These are phyloP conservation scores for Sugiyamaella smithiae DNA, from an alignment of 805 yeast species.

Conservation along the genomic window DNA sequence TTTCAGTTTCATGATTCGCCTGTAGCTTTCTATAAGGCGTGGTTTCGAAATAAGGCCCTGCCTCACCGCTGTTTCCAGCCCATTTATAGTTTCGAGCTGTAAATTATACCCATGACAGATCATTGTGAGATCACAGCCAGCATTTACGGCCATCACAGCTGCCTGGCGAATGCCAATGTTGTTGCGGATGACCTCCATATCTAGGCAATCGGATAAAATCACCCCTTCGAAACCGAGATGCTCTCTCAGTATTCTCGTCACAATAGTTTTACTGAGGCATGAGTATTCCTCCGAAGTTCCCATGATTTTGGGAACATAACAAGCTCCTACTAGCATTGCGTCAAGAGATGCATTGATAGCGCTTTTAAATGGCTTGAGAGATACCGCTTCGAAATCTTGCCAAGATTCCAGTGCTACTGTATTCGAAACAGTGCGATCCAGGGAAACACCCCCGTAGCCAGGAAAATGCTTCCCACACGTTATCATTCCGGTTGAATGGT, in stretches of 20 bases:
- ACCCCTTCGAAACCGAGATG: constrained; percentile 54
- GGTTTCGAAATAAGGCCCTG: constrained; percentile 38
- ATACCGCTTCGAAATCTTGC: constrained; percentile 48
- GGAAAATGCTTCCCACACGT: constrained; percentile 64
- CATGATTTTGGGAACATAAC: constrained; percentile 56
- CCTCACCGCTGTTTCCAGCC: constrained; percentile 35
- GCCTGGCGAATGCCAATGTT: constrained; percentile 64
- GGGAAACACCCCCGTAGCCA: constrained; percentile 59
- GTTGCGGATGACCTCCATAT: constrained; percentile 58
- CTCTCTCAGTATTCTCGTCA: constrained; percentile 49
- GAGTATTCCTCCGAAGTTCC: constrained; percentile 61
- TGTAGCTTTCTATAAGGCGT: constrained; percentile 39
- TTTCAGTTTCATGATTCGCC: constrained; percentile 45
- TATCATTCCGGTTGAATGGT: constrained; percentile 50
- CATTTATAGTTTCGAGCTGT: constrained; percentile 56
- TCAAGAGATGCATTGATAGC: constrained; percentile 47
- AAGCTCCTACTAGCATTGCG: constrained; percentile 58
- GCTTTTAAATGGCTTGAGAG: constrained; percentile 50
- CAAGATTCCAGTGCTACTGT: constrained; percentile 57
- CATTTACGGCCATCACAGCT: constrained; percentile 55
- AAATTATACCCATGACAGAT: constrained; percentile 54
- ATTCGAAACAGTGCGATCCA: constrained; percentile 52
- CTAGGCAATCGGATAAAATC: constrained; percentile 57
- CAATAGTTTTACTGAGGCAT: constrained; percentile 52
- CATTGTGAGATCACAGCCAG: constrained; percentile 62